Evolutionary conservation across 2,329 filamentous ascomycete species (phyloP), one percentile per base, ranked within the genome.

Genomic region (Decorospora gaudefroyi): DNA sequence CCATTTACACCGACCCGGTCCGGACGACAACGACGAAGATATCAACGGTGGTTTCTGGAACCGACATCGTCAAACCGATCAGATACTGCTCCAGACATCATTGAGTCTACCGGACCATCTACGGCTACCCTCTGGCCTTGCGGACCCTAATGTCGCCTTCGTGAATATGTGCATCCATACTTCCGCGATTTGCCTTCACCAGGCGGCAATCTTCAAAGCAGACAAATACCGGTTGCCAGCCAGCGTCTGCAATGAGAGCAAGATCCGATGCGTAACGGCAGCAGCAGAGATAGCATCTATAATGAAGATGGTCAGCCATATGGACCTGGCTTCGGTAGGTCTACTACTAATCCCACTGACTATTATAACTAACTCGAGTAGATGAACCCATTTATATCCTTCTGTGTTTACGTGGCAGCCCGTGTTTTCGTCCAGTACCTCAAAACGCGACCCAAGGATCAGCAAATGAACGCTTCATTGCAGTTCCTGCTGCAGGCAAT

Each of bases 161-260:
- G 84, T 88, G 44, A 97, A 97, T 62, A 96, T 99, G 90, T 90
- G 88, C 65, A 90, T 99, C 21, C 91, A 97, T 67, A 96, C 93
- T 0, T 95, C 91, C 1, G 90, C 90, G 1, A 97, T 99, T 40
- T 97, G 92, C 68, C 76, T 99, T n/a, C 93, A 99, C 64, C 93
- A 99, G 73, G 93, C 92, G 2, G 93, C 93, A 17, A 97, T 99
- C 13, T 96, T 92, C 78, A 97, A 96, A 68, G 90, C 91, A 0
- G 92, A 97, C 61, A 93, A 90, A 72, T 87, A 96, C 69, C 82
- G 84, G 39, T 75, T 96, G 49, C 85, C 89, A 0, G 75, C 80
- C 1, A 85, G 86, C 12, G 85, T 96, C 32, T 85, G 88, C 52
- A 84, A 87, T 1, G 92, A 97, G 66, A 96, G 91, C 69, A 96